phyloP scores from a whole-genome alignment of 495 filamentous ascomycete species.

The Talaromyces adpressus region DNA sequence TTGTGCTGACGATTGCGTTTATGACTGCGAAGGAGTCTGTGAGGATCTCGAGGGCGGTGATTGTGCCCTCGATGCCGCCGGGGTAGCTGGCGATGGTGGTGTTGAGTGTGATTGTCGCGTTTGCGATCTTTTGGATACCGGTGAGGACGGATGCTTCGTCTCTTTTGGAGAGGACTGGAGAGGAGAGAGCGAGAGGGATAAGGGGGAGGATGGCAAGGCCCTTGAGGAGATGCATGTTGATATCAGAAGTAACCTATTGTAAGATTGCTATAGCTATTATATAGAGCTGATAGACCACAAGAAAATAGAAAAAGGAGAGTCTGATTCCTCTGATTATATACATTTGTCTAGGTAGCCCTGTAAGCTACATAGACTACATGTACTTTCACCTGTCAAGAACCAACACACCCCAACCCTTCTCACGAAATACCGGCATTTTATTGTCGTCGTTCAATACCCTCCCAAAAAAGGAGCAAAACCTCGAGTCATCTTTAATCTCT shows the following conservation, averaged over 20 bases:
- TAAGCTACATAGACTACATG: neutral
- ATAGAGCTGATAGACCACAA: neutral
- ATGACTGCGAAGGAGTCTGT: slow-evolving; percentile 3
- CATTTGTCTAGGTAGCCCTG: neutral
- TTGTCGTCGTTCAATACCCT: neutral
- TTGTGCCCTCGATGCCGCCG: slow-evolving; percentile 15
- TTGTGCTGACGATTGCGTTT: slow-evolving; percentile 10
- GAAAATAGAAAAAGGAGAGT: neutral
- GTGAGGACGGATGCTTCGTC: slow-evolving; percentile 14
- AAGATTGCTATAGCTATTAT: neutral
- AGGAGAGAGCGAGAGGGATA: slow-evolving; percentile 6
- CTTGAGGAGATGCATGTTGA: neutral
- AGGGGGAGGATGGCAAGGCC: slow-evolving; percentile 3
- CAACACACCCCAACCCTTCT: neutral
- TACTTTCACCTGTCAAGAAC: neutral
- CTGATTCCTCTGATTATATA: neutral
- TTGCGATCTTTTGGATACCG: slow-evolving; percentile 12
- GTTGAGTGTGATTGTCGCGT: slow-evolving; percentile 16
- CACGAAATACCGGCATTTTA: neutral
- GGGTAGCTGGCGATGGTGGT: slow-evolving; percentile 15
- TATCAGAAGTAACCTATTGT: neutral
- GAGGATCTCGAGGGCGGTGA: slow-evolving; percentile 17
- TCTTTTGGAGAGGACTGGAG: slow-evolving; percentile 12
- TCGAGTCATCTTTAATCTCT: neutral
- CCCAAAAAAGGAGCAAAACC: neutral